These are phyloP conservation scores for Ambrosia artemisiifolia DNA, from an alignment of 129 eudicot species.

Conservation along the genomic window DNA sequence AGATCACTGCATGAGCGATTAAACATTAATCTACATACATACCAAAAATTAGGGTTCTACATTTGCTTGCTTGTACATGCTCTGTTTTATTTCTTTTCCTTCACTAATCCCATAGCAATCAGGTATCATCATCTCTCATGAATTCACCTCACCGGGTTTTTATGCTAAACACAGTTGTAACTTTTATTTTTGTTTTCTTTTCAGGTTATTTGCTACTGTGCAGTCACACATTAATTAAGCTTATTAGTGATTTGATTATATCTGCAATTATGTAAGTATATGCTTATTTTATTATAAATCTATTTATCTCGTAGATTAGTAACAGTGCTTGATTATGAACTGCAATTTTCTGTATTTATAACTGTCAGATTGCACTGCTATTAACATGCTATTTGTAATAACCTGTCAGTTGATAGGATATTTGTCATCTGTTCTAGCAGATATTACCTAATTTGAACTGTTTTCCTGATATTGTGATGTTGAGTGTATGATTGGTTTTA, in stretches of 20 bases:
- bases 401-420: neutral
- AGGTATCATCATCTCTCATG: too few relatives aligned
- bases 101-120: too few relatives aligned
- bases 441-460: slow-evolving; percentile 5
- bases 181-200: slow-evolving; percentile 2
- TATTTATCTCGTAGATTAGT: neutral
- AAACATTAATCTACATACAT: too few relatives aligned
- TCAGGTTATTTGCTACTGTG: slow-evolving; percentile 15
- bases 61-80: too few relatives aligned
- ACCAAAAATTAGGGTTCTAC: too few relatives aligned
- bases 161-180: too few relatives aligned
- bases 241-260: slow-evolving; percentile 10
- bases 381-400: neutral
- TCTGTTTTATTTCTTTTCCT: too few relatives aligned
- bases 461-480: neutral
- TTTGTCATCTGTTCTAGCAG: neutral
- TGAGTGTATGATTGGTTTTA: too few relatives aligned
- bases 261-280: slow-evolving; percentile 22
- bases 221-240: neutral
- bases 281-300: neutral
- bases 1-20: too few relatives aligned
- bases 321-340: neutral
- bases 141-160: too few relatives aligned
- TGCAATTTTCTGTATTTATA: neutral
- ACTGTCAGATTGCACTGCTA: slow-evolving; percentile 3